These are phyloP conservation scores for Aspergillus bombycis DNA, from an alignment of 2,329 filamentous ascomycete species.

Conservation along the genomic window DNA sequence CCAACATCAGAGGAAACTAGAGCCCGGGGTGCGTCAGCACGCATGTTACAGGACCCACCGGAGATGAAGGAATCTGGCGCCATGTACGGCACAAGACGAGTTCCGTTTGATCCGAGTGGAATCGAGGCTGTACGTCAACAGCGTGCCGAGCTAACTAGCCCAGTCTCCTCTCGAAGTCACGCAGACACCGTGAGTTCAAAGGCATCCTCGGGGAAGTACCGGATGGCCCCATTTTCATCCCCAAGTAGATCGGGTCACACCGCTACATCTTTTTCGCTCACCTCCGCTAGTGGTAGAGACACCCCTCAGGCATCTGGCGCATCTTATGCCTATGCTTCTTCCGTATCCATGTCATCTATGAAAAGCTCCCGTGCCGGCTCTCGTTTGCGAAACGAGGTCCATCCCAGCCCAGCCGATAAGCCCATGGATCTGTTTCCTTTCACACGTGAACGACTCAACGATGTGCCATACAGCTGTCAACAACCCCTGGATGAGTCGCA, in stretches of 20 bases:
- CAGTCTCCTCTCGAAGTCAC: slow-evolving; percentile 64
- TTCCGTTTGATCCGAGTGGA: slow-evolving; percentile 71
- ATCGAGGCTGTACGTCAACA: slow-evolving; percentile 64
- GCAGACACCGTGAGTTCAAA: slow-evolving; percentile 64
- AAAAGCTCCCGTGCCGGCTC: slow-evolving; percentile 59
- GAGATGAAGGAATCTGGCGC: slow-evolving; percentile 73
- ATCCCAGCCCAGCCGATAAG: slow-evolving; percentile 75
- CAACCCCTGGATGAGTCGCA: slow-evolving; percentile 60
- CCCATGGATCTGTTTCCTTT: slow-evolving; percentile 83
- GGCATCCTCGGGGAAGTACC: slow-evolving; percentile 53
- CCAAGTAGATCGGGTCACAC: slow-evolving; percentile 47
- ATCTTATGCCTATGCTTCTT: slow-evolving; percentile 48
- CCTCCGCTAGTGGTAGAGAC: slow-evolving; percentile 36
- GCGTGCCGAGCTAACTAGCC: slow-evolving; percentile 68
- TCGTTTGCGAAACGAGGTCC: slow-evolving; percentile 76
- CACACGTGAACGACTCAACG: slow-evolving; percentile 76
- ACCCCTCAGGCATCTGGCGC: slow-evolving; percentile 42
- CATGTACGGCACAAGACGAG: slow-evolving; percentile 73
- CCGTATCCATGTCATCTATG: slow-evolving; percentile 52
- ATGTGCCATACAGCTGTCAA: slow-evolving; percentile 78
- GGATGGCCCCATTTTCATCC: slow-evolving; percentile 44
- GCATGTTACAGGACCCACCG: slow-evolving; percentile 39
- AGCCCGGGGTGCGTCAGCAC: slow-evolving; percentile 30
- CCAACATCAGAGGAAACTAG: slow-evolving; percentile 73
- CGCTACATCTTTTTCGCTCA: slow-evolving; percentile 50